phyloP scores from a whole-genome alignment of 192 early-diverging fungal genomes.

The Spinellus fusiger region DNA sequence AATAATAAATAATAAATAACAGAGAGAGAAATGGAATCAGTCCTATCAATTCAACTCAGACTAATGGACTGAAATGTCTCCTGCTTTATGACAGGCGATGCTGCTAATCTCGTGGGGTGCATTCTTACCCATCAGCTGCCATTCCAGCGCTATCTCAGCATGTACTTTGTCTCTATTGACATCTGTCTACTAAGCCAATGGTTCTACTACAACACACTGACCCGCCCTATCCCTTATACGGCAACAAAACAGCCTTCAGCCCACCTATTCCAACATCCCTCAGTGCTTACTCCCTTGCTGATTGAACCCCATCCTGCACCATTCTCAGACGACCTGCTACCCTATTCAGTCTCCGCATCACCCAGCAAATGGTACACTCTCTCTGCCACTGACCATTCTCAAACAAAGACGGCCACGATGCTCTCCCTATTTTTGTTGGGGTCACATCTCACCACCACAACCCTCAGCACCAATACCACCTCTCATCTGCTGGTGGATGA shows the following conservation, averaged over 20 bases:
- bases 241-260: not conserved
- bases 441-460: conserved; percentile 4
- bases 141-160: conserved; percentile 50
- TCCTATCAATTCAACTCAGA: no score
- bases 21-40: no score
- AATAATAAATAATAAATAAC: no score
- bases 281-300: conserved; percentile 9
- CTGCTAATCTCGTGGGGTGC: conserved; percentile 65
- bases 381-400: not conserved
- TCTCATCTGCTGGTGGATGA: not conserved
- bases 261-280: conserved; percentile 19
- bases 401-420: not conserved
- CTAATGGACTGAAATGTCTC: no score
- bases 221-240: not conserved
- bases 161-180: conserved; percentile 22
- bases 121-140: conserved; percentile 64
- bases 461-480: conserved; percentile 3
- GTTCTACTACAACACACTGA: conserved; percentile 19
- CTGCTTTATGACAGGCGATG: conserved; percentile 47
- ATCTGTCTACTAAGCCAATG: conserved; percentile 22
- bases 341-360: conserved; percentile 26
- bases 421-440: conserved; percentile 1
- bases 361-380: conserved; percentile 26
- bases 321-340: conserved; percentile 14
- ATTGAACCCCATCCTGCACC: conserved; percentile 7